These are phyloP conservation scores for Ceraceosorus bombacis DNA, from an alignment of 1,284 basidiomycete genomes.

Conservation along the genomic window DNA sequence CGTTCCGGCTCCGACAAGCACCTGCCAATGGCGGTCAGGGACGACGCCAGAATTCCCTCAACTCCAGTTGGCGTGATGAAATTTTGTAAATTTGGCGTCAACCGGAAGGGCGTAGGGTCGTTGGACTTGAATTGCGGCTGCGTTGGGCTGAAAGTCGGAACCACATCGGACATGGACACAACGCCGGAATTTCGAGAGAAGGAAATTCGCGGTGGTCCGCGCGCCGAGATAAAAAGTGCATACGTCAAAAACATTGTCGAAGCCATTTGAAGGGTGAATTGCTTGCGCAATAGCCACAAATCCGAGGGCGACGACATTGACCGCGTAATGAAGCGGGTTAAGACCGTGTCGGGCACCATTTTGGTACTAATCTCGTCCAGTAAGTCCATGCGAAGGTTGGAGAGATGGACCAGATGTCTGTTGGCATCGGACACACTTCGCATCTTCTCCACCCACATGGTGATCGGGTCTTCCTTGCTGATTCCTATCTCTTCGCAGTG, in stretches of 20 bases:
- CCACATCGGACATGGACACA: conserved; percentile 43
- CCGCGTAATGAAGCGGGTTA: conserved; percentile 81
- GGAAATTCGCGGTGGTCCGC: conserved; percentile 77
- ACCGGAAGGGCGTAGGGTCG: conserved; percentile 90
- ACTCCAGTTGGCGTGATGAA: conserved; percentile 83
- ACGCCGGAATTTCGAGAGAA: conserved; percentile 61
- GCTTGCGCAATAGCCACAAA: conserved; percentile 94
- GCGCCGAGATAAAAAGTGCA: conserved; percentile 73
- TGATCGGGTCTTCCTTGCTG: conserved; percentile 71
- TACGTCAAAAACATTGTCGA: conserved; percentile 88
- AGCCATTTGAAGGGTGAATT: conserved; percentile 85
- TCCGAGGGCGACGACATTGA: conserved; percentile 78
- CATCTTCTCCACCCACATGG: conserved; percentile 48
- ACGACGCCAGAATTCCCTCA: conserved; percentile 79
- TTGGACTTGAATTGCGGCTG: conserved; percentile 66
- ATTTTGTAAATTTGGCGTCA: conserved; percentile 91
- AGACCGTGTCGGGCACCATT: conserved; percentile 79
- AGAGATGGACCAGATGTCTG: conserved; percentile 55
- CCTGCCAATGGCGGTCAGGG: conserved; percentile 82
- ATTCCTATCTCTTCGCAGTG: conserved; percentile 72
- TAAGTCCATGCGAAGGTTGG: conserved; percentile 74
- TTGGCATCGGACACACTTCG: conserved; percentile 15
- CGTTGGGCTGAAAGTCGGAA: conserved; percentile 53
- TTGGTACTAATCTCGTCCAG: conserved; percentile 84
- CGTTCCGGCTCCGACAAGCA: conserved; percentile 85